A percentile compares a stretch with the other conserved stretches of the same genome.
These are phyloP conservation scores for Calendula officinalis DNA, from an alignment of 129 eudicot species.

Conservation along the genomic window DNA sequence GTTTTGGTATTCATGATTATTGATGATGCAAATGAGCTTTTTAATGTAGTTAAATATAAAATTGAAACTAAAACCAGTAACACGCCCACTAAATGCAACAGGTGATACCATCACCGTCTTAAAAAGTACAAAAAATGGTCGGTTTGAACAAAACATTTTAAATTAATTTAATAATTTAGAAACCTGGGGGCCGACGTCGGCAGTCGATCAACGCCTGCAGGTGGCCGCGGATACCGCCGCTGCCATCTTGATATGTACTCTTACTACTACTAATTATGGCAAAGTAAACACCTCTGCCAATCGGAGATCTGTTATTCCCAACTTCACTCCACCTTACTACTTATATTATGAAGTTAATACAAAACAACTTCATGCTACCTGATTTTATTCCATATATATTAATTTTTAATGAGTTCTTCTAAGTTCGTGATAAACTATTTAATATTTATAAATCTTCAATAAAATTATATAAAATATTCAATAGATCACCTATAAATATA, in stretches of 20 bases:
- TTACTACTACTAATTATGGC: constrained; percentile 9
- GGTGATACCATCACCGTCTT: constrained; percentile 13
- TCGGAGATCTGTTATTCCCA: constrained; percentile 18
- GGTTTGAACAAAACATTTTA: constrained; percentile 16
- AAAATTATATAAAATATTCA: no score
- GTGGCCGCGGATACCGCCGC: constrained; percentile 17
- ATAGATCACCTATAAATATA: no score
- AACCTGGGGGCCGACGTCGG: constrained; percentile 28
- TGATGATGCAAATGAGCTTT: background rate
- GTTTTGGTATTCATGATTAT: no score
- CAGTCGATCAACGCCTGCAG: constrained; percentile 19
- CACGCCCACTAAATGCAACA: constrained; percentile 1
- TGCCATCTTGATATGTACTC: constrained; percentile 20
- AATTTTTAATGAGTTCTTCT: background rate
- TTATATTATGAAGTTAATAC: background rate
- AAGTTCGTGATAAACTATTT: no score
- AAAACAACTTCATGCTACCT: background rate
- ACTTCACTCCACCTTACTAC: constrained; percentile 8
- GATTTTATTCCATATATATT: constrained; percentile 9
- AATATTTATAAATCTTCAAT: no score
- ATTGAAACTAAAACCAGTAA: constrained; percentile 18
- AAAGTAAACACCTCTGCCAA: constrained; percentile 9
- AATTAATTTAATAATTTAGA: background rate
- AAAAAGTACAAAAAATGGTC: constrained; percentile 20
- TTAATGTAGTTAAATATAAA: background rate